Conservation (phyloP, 2,329 filamentous ascomycete species). For the Truncatella angustata region DNA sequence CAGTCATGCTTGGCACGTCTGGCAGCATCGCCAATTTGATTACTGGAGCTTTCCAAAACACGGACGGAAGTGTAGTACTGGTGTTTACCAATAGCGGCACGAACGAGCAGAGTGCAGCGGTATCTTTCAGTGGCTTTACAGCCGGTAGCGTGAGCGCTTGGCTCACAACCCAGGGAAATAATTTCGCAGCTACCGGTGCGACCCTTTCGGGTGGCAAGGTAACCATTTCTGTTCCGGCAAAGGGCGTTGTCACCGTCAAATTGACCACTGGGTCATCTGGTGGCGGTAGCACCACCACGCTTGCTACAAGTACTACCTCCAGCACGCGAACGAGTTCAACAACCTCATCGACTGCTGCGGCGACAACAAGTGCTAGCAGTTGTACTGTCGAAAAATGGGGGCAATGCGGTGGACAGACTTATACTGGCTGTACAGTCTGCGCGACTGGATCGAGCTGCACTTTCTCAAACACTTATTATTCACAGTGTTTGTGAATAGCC, state of each 20-base stretch:
- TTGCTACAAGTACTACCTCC: not conserved
- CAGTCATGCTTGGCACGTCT: conserved; percentile 18
- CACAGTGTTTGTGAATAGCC: not conserved
- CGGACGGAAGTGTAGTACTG: conserved; percentile 17
- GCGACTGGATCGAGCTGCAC: not conserved
- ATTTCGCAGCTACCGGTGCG: conserved; percentile 10
- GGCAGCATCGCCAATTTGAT: conserved; percentile 18
- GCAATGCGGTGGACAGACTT: not conserved
- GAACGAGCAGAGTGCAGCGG: conserved; percentile 11
- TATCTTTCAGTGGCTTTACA: conserved; percentile 13
- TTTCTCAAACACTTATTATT: not conserved
- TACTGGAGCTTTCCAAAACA: conserved; percentile 19
- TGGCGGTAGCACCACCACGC: not conserved
- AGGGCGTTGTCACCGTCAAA: conserved; percentile 18
- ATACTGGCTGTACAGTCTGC: not conserved
- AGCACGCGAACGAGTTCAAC: not conserved
- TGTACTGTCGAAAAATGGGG: not conserved
- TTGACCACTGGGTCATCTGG: conserved; percentile 7
- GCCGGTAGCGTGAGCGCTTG: conserved; percentile 14
- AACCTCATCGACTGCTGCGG: not conserved
- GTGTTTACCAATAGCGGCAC: conserved; percentile 22
- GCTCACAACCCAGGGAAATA: conserved; percentile 15
- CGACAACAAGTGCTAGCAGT: not conserved
- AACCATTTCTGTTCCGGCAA: conserved; percentile 15
- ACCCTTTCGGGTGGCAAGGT: conserved; percentile 11